These are phyloP conservation scores for Pestalotiopsis sp. DNA, from an alignment of 2,329 filamentous ascomycete genomes.

Conservation along the genomic window DNA sequence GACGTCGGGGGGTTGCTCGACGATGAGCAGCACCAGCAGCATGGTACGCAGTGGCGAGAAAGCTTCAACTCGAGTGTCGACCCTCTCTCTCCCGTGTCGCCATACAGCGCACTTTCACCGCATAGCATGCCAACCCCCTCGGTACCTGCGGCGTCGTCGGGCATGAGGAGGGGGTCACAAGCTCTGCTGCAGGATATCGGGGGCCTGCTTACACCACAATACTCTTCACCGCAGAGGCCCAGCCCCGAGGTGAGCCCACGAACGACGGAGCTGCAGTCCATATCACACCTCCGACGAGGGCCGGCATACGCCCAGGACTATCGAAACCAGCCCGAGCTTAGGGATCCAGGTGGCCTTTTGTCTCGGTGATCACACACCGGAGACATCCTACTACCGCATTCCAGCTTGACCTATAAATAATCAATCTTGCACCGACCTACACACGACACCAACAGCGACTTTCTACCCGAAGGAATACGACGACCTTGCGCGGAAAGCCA, in stretches of 20 bases:
- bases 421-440: not conserved
- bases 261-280: slow-evolving; percentile 49
- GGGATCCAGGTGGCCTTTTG: slow-evolving; percentile 44
- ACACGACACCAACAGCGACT: not conserved
- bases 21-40: slow-evolving; percentile 39
- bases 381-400: not conserved
- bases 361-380: not conserved
- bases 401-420: not conserved
- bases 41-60: slow-evolving; percentile 34
- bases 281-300: slow-evolving; percentile 43
- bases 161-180: slow-evolving; percentile 56
- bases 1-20: slow-evolving; percentile 80
- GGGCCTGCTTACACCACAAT: slow-evolving; percentile 50
- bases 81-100: slow-evolving; percentile 25
- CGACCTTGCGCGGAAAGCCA: not conserved
- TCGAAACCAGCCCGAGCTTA: slow-evolving; percentile 34
- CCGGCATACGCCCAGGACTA: slow-evolving; percentile 33
- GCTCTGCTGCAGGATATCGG: slow-evolving; percentile 62
- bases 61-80: slow-evolving; percentile 46
- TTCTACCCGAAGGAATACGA: slow-evolving; percentile 21
- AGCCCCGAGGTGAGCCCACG: slow-evolving; percentile 25
- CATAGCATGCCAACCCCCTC: slow-evolving; percentile 43
- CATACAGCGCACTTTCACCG: slow-evolving; percentile 23
- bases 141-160: slow-evolving; percentile 45
- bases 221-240: slow-evolving; percentile 32